Evolutionary conservation across 2,329 filamentous ascomycete genomes (phyloP).

Genomic region (Exophiala lecanii-corni): DNA sequence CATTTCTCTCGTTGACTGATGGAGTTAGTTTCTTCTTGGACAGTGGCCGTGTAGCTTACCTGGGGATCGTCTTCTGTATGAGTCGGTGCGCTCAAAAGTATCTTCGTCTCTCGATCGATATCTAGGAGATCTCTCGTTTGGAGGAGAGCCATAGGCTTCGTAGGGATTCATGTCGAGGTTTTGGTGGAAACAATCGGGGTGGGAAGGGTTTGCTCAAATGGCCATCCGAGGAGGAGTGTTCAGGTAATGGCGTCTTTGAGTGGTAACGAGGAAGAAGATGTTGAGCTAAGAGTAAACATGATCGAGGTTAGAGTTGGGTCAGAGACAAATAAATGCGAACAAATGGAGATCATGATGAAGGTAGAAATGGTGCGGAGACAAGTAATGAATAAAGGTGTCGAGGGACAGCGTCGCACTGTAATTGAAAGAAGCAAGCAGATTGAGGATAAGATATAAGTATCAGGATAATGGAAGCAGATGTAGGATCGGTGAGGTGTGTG

Average conservation of each 20-base stretch:
- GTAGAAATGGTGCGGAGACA: background rate
- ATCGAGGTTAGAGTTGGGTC: slow-evolving; percentile 23
- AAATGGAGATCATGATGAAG: background rate
- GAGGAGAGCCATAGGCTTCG: slow-evolving; percentile 42
- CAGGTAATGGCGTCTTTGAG: slow-evolving; percentile 13
- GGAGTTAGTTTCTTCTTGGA: slow-evolving; percentile 4
- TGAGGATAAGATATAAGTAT: slow-evolving; percentile 8
- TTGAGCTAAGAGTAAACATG: slow-evolving; percentile 22
- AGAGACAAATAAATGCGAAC: slow-evolving; percentile 9
- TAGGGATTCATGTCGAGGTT: slow-evolving; percentile 46
- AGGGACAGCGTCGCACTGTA: too few relatives aligned
- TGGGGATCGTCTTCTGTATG: slow-evolving; percentile 44
- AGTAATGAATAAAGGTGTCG: background rate
- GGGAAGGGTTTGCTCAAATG: background rate
- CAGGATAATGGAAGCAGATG: background rate
- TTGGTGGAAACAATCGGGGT: background rate
- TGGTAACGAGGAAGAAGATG: slow-evolving; percentile 5
- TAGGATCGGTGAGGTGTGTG: slow-evolving; percentile 4
- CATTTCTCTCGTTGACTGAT: slow-evolving; percentile 25
- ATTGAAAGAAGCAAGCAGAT: slow-evolving; percentile 6
- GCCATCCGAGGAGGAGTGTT: background rate
- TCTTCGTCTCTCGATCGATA: slow-evolving; percentile 39
- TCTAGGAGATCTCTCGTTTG: slow-evolving; percentile 30
- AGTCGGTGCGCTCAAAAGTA: slow-evolving; percentile 35
- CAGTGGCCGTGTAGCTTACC: slow-evolving; percentile 32